phyloP scores from a whole-genome alignment of 2,329 filamentous ascomycete species.

The Ophiostoma australiae region DNA sequence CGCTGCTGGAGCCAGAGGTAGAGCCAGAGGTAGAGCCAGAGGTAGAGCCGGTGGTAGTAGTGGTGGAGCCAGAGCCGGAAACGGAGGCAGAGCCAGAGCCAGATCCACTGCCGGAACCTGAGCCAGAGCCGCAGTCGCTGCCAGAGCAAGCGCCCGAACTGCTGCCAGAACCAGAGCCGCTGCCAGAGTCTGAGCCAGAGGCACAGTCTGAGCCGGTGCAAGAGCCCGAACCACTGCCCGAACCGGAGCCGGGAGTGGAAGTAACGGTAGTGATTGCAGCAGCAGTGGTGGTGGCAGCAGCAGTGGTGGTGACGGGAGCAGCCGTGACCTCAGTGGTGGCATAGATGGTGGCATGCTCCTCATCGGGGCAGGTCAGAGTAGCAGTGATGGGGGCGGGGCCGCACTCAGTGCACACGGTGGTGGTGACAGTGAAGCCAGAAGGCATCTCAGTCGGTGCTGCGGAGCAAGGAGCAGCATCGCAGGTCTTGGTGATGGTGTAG shows the following conservation, averaged over 20 bases:
- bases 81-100: neutral
- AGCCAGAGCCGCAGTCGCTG: neutral
- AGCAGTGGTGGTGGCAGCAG: neutral
- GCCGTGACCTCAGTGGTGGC: neutral
- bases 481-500: conserved; percentile 29
- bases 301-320: neutral
- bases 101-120: neutral
- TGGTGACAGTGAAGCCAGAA: conserved; percentile 26
- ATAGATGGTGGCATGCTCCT: conserved; percentile 14
- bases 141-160: neutral
- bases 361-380: conserved; percentile 25
- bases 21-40: neutral
- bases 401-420: conserved; percentile 25
- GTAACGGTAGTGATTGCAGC: neutral
- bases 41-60: neutral
- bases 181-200: neutral
- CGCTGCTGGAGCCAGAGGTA: neutral
- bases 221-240: neutral
- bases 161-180: conserved; percentile 1
- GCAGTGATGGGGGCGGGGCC: conserved; percentile 22
- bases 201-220: neutral
- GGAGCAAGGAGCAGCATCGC: conserved; percentile 24
- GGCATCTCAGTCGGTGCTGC: conserved; percentile 20
- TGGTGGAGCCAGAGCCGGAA: conserved; percentile 3
- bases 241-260: neutral